Base-by-base conservation (phyloP, 129 eudicot species). In the Scalesia atractyloides region DNA sequence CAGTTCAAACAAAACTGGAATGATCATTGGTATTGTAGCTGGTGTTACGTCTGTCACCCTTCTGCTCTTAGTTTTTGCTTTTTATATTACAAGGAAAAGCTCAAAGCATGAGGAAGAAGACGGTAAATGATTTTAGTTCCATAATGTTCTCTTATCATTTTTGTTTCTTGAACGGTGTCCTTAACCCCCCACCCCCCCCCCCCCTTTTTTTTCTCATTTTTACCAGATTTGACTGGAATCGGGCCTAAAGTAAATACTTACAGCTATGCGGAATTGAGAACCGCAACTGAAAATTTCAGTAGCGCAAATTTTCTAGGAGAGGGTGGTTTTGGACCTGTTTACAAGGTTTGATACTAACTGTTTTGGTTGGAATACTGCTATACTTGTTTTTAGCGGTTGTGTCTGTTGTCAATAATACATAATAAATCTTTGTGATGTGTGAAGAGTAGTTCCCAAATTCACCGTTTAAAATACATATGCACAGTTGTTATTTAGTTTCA, bases 281-380 rank as follows among this genome's bases (percentile, higher is more conserved):
- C 79, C 66, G 90, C 95, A 30, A 89, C 96, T 15, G 60, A 78
- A 37, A 89, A 89, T 84, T 89, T 89, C 77, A 77, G 72, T 68
- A 64, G 75, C 20, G 69, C 86, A 64, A 84, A 89, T 74, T 75
- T 82, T 82, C 96, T 89, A 43, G 96, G 92, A 53, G 92, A 86
- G 81, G 96, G 96, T 50, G 96, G 96, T 53, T 89, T 89, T 84
- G 96, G 96, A 67, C 82, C 86, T 65, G 91, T 86, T 80, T 86
- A 74, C 77, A 88, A 83, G 90, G 88, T 88, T 66, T 43, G 46
- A 26, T 61, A 72, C 73, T 30, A 60, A 46, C 44, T 39, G 44
- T 5, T 39, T 39, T 39, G 44, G 44, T 39, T 39, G 10, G 44
- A 39, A 5, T 49, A 19, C 44, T 64, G 66, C 14, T 37, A 18